Evolutionary conservation across 352 stramenopile species (phyloP), one percentile per base, ranked within the genome.

Genomic region (Phytophthora fragariaefolia): DNA sequence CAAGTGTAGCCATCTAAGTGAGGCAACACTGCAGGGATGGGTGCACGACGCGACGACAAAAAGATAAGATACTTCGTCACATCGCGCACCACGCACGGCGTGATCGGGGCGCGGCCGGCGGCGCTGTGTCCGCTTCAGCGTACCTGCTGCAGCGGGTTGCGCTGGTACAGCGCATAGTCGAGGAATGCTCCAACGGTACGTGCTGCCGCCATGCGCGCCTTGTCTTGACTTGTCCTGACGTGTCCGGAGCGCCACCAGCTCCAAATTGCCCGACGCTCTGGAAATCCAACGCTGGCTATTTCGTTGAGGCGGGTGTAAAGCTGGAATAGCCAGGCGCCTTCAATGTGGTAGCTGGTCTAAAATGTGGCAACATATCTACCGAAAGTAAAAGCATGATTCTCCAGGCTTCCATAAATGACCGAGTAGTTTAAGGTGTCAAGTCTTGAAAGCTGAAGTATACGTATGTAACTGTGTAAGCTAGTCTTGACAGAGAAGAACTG

Each of bases 1-100:
- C 22, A 58, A 36, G 53, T 53, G 40, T 66, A 43, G 26, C 36
- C 36, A 59, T 61, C 18, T 65, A 7, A 53, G 51, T 54, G 20
- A 20, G 8, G 12, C 7, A 1, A n/a, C n/a, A n/a, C n/a, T 17
- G 34, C 30, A 22, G 13, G 27, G 24, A 51, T 51, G 17, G 26
- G 27, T 30, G 6, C 28, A 40, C 48, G 24, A 66, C 50, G 23
- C 49, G 45, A 69, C 63, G 32, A 47, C 40, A 9, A 22, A 71
- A 74, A 70, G 66, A 74, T 74, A 74, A 70, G 66, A 74, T 74
- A 74, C 66, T 72, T 71, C 61, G 66, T 67, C 66, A 8, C 3
- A 10, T 74, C 42, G 60, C 30, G 52, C 55, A 7, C 13, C 30
- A 5, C 12, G 18, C 13, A 4, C 10, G 22, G 18, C 20, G 22